These are phyloP conservation scores for Teunomyces stri DNA, from an alignment of 805 yeast species.

Conservation along the genomic window DNA sequence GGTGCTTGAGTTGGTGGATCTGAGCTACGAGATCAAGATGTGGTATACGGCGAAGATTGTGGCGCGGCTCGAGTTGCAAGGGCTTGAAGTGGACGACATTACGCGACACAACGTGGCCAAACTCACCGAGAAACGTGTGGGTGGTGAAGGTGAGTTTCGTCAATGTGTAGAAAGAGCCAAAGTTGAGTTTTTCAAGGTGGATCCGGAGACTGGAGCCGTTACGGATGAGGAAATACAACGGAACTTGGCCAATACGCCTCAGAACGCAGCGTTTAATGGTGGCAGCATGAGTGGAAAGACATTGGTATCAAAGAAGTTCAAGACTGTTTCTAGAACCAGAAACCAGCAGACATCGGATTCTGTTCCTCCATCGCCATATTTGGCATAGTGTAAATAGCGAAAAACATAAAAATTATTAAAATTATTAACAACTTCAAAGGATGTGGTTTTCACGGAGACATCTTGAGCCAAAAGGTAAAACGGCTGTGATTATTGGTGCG, in stretches of 20 bases:
- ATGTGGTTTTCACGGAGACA: constrained; percentile 24
- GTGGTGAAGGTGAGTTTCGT: constrained; percentile 54
- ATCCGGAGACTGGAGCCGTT: constrained; percentile 27
- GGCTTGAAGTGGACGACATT: constrained; percentile 44
- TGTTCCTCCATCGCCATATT: constrained; percentile 14
- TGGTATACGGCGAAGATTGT: constrained; percentile 80
- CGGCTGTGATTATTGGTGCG: constrained; percentile 84
- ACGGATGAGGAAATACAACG: constrained; percentile 20
- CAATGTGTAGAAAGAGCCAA: constrained; percentile 57
- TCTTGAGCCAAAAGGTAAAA: constrained; percentile 43
- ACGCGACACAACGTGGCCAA: constrained; percentile 58
- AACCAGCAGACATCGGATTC: constrained; percentile 12
- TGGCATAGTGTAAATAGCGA: constrained; percentile 5
- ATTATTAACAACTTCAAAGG: background rate
- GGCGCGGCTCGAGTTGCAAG: constrained; percentile 73
- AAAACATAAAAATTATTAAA: background rate
- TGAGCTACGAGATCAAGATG: constrained; percentile 59
- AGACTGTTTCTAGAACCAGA: constrained; percentile 34
- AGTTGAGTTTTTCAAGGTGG: constrained; percentile 32
- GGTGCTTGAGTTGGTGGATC: constrained; percentile 80
- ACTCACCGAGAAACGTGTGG: constrained; percentile 43
- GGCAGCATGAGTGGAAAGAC: constrained; percentile 23
- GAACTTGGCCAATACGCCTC: constrained; percentile 34
- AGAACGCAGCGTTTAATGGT: constrained; percentile 24
- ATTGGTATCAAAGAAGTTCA: constrained; percentile 32